Evolutionary conservation across 805 yeast genomes (phyloP).

Genomic region (Candida broadrunensis): DNA sequence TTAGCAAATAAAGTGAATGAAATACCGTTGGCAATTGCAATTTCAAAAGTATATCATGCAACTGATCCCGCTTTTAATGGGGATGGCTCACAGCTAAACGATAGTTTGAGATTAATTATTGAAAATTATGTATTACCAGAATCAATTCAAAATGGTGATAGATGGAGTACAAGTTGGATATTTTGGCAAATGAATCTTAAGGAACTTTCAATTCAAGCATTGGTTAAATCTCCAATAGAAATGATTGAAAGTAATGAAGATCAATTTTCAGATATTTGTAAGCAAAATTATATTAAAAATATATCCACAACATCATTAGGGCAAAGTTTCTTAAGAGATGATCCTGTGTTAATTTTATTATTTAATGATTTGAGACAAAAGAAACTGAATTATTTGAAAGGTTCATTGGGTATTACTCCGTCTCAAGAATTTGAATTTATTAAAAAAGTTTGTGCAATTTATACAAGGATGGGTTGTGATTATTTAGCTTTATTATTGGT

Average conservation of each 20-base stretch:
- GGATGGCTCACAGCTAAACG: not conserved
- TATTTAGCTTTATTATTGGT: slow-evolving; percentile 62
- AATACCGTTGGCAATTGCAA: slow-evolving; percentile 70
- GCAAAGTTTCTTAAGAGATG: slow-evolving; percentile 56
- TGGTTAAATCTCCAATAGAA: slow-evolving; percentile 53
- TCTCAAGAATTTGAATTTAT: slow-evolving; percentile 60
- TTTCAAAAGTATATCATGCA: slow-evolving; percentile 68
- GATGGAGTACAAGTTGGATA: slow-evolving; percentile 83
- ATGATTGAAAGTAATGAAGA: slow-evolving; percentile 19
- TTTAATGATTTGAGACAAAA: slow-evolving; percentile 60
- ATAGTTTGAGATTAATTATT: slow-evolving; percentile 33
- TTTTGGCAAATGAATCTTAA: slow-evolving; percentile 56
- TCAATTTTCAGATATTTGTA: slow-evolving; percentile 15
- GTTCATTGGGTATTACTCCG: slow-evolving; percentile 43
- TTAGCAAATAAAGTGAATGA: slow-evolving; percentile 67
- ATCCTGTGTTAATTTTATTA: slow-evolving; percentile 73
- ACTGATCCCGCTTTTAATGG: slow-evolving; percentile 32
- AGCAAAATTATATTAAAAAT: slow-evolving; percentile 9
- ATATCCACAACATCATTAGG: slow-evolving; percentile 9
- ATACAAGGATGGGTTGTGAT: slow-evolving; percentile 90
- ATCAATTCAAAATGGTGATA: slow-evolving; percentile 61
- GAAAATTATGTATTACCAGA: slow-evolving; percentile 49
- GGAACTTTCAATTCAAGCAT: slow-evolving; percentile 55
- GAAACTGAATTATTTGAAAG: slow-evolving; percentile 47
- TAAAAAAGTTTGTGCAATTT: slow-evolving; percentile 60